Evolutionary conservation across 2,329 filamentous ascomycete species (phyloP).

Genomic region (Neoscytalidium dimidiatum): DNA sequence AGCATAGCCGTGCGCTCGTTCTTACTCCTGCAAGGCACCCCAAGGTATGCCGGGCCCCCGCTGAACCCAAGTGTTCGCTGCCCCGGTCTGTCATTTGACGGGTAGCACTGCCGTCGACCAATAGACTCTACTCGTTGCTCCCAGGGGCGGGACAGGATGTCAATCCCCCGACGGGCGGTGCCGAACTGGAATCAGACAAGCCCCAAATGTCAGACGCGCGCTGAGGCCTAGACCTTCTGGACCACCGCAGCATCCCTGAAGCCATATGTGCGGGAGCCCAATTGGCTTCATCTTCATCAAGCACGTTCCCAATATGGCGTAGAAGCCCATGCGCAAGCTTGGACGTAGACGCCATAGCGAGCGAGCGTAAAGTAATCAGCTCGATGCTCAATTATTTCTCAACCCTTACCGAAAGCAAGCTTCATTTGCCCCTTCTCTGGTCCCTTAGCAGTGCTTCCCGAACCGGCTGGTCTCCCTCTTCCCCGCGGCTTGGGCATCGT

Average conservation of each 20-base stretch:
- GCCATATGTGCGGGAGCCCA: not conserved
- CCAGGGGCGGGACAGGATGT: not conserved
- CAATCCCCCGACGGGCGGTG: not conserved
- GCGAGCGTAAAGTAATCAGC: not conserved
- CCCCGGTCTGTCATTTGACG: not conserved
- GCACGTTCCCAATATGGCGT: not conserved
- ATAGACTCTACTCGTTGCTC: not conserved
- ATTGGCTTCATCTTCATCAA: not conserved
- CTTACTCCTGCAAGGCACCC: not conserved
- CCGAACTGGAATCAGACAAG: not conserved
- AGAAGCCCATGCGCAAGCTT: not conserved
- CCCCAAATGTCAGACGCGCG: not conserved
- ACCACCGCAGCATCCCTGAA: not conserved
- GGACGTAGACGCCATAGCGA: not conserved
- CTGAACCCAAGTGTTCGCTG: not conserved
- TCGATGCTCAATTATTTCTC: not conserved
- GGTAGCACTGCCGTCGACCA: not conserved
- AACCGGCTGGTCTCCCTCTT: conserved; percentile 40
- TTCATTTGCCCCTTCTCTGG: conserved; percentile 48
- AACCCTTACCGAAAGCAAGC: conserved; percentile 43
- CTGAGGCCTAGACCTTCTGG: not conserved
- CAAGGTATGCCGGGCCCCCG: not conserved
- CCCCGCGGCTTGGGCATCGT: conserved; percentile 26
- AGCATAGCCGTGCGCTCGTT: not conserved
- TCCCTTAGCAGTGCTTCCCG: conserved; percentile 23